Base-by-base conservation (phyloP, 495 filamentous ascomycete genomes). In the Aspergillus kassunensis region DNA sequence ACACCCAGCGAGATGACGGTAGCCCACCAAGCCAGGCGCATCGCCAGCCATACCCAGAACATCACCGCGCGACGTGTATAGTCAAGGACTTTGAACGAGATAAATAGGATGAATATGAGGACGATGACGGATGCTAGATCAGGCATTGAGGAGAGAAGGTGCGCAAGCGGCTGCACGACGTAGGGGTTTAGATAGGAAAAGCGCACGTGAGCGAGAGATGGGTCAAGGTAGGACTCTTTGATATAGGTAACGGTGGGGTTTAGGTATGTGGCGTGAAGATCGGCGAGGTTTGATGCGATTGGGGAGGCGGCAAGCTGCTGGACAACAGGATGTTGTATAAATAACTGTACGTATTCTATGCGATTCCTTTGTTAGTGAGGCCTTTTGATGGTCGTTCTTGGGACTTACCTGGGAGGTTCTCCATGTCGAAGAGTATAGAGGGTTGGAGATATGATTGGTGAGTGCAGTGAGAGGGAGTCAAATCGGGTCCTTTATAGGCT, bases 61-160 rank as follows among this genome's bases (percentile, higher is more conserved):
- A 90, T 73, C 46, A 95, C 68, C 2, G 88, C 66, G 30, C 86
- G 77, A 41, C 80, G 80, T 21, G 86, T 66, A 63, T 83, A 82
- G 60, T 82, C 69, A n/a, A 93, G 67, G 46, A 90, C 59, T 61
- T 85, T 80, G 53, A 91, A 66, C 15, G 79, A 79, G 41, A 89
- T 43, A 52, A 89, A 61, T 27, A 91, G 58, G 36, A 80, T 53
- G 34, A 83, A 49, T 1, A 80, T 56, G 12, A 87, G 67, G 30
- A 79, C 62, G 5, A 84, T 60, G 49, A 87, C 67, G 15, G 85
- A 81, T 37, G 82, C 57, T 43, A 89, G 61, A 69, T 88, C 83
- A 5, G 79, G 82, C 59, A 74, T 67, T 20, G 74, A 63, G 55
- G 74, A 55, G 49, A 84, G 66, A n/a, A 84, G 70, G 12, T 68